Percentiles rank a stretch among this genome's conserved stretches.
These are phyloP conservation scores for Aspergillus ostianus DNA, from an alignment of 495 filamentous ascomycete species.

Conservation along the genomic window DNA sequence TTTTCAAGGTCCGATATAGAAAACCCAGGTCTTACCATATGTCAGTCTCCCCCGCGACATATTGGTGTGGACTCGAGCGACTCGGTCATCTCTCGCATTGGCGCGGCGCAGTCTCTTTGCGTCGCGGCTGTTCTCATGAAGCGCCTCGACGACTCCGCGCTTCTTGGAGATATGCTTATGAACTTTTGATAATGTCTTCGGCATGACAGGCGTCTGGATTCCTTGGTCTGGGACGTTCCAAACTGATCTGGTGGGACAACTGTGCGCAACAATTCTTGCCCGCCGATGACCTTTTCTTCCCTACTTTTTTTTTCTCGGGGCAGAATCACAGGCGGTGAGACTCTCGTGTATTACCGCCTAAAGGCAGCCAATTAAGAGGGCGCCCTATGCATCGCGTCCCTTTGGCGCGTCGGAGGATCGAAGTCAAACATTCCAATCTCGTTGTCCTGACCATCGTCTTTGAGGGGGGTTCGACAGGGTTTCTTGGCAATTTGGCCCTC, in stretches of 20 bases:
- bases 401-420: conserved; percentile 19
- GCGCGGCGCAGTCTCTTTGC: conserved; percentile 72
- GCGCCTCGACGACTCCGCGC: conserved; percentile 58
- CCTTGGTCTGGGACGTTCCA: background rate
- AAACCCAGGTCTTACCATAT: conserved; percentile 49
- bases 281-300: background rate
- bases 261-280: background rate
- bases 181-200: conserved; percentile 71
- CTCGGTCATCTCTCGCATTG: conserved; percentile 69
- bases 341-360: background rate
- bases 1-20: background rate
- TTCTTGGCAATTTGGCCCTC: background rate
- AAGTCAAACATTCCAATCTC: conserved; percentile 27
- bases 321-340: background rate
- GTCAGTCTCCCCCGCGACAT: conserved; percentile 66
- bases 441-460: conserved; percentile 22
- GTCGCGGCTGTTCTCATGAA: conserved; percentile 84
- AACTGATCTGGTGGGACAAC: no score
- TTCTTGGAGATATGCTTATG: conserved; percentile 83
- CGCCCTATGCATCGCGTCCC: conserved; percentile 19
- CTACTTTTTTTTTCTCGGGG: background rate
- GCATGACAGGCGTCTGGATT: conserved; percentile 51
- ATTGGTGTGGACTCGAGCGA: conserved; percentile 61
- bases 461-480: conserved; percentile 2
- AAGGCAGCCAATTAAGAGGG: conserved; percentile 18